Evolutionary conservation across 148 eudicot species (phyloP), one percentile per base, ranked within the genome.

Genomic region (Vaccinium darrowii): DNA sequence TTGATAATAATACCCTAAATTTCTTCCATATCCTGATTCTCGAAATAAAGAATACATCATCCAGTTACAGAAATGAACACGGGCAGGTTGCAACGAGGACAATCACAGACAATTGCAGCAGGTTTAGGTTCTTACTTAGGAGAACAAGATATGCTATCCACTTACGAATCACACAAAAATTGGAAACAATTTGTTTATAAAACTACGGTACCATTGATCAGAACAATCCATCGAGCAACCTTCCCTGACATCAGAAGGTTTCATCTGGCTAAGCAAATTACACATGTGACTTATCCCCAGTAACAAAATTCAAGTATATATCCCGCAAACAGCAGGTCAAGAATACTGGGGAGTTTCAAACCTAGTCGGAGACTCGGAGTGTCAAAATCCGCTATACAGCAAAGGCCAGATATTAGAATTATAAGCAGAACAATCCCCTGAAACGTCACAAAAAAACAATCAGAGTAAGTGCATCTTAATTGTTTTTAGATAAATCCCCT

Each of bases 331-430:
- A 73, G 36, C 76, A 69, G n/a, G 71, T 91, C 75, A 93, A 87
- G 94, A 92, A 76, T 95, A 98, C 81, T 92, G 94, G 27, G 98
- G 94, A 81, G 92, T 80, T 92, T 97, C 99, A 85, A 97, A 97
- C 83, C 98, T 94, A 43, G 98, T 3, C 39, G 39, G 39, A 36
- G 39, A 36, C 39, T 90, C 10, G 99, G 99, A 85, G 99, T 93
- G 80, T 97, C 98, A 36, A 97, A 95, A 82, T 98, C 99, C 92
- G 89, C 88, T 98, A 97, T 95, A 85, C 99, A 97, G 91, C 99
- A 95, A 82, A 97, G 95, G 56, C 98, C 99, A 2, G 96, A 97
- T 88, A 97, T 93, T 80, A 97, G 81, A 86, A 97, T 95, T 81
- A 97, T 84, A 56, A 97, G 98, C 92, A 97, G 79, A 69, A 91